Percentiles rank a stretch among this genome's conserved stretches.
Conservation (phyloP, 2,329 filamentous ascomycete species). For the Fonsecaea multimorphosa region DNA sequence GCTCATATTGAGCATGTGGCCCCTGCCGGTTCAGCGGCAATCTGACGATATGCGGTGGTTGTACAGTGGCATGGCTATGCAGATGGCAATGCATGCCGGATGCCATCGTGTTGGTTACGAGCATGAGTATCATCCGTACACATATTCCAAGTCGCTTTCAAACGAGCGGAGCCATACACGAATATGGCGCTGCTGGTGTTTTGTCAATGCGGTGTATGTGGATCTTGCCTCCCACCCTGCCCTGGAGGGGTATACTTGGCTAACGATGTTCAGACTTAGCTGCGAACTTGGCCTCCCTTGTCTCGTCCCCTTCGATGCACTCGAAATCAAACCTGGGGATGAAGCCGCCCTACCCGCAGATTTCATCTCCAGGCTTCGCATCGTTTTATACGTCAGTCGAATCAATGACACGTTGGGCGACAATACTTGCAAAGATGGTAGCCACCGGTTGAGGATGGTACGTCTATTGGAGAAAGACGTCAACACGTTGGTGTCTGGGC, state of each 20-base stretch:
- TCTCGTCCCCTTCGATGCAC: not conserved
- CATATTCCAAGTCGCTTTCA: not conserved
- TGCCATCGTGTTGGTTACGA: constrained; percentile 1
- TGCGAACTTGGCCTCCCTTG: not conserved
- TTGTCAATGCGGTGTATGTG: not conserved
- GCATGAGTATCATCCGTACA: not conserved
- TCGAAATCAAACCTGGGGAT: not conserved
- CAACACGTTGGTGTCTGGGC: not conserved
- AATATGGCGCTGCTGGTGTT: constrained; percentile 1
- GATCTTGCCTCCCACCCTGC: not conserved
- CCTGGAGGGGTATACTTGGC: not conserved
- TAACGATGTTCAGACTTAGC: not conserved
- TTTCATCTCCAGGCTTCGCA: constrained; percentile 2
- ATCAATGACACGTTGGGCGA: constrained; percentile 2
- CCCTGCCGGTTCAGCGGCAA: not conserved
- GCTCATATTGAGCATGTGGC: constrained; percentile 3
- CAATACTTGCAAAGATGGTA: not conserved
- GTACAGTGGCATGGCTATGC: not conserved
- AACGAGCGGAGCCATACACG: constrained; percentile 1
- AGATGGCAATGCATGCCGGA: constrained; percentile 1
- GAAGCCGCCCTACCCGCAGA: constrained; percentile 1
- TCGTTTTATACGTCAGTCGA: not conserved
- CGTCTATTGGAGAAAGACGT: constrained; percentile 1
- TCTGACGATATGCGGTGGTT: constrained; percentile 1
- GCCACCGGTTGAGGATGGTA: not conserved